phyloP scores from a whole-genome alignment of 441 rosid genomes.

The Raphanus hybrid region DNA sequence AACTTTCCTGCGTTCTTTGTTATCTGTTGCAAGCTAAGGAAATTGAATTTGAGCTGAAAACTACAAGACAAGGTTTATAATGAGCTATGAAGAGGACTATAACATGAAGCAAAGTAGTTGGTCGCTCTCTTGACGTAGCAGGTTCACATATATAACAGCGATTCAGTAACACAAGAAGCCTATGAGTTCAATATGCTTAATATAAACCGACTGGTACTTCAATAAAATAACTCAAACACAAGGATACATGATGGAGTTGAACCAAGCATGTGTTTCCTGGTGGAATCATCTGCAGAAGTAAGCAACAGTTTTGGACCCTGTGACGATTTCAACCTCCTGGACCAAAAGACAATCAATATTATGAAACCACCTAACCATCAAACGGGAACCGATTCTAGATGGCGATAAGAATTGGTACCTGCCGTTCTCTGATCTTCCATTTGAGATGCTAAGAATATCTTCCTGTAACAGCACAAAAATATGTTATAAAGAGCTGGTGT shows the following conservation, averaged over 20 bases:
- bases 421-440: conserved; percentile 58
- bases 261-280: conserved; percentile 75
- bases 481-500: conserved; percentile 29
- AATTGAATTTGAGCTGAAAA: conserved; percentile 9
- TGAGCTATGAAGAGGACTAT: conserved; percentile 6
- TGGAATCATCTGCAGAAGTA: conserved; percentile 74
- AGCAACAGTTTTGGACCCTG: conserved; percentile 77
- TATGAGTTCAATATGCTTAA: conserved; percentile 14
- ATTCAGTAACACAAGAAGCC: conserved; percentile 21
- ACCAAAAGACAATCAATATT: conserved; percentile 39
- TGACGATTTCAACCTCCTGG: conserved; percentile 71
- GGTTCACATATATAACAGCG: conserved; percentile 16
- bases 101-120: conserved; percentile 17
- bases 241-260: conserved; percentile 86
- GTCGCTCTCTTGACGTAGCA: conserved; percentile 15
- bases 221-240: conserved; percentile 26
- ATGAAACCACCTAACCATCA: conserved; percentile 25
- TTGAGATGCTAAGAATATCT: conserved; percentile 55
- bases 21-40: conserved; percentile 83
- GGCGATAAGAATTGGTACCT: conserved; percentile 51
- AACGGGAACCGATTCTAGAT: conserved; percentile 22
- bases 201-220: neutral
- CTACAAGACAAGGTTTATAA: conserved; percentile 12
- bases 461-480: conserved; percentile 57
- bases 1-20: conserved; percentile 89